phyloP scores from a whole-genome alignment of 1,284 basidiomycete genomes.

The Abortiporus biennis region DNA sequence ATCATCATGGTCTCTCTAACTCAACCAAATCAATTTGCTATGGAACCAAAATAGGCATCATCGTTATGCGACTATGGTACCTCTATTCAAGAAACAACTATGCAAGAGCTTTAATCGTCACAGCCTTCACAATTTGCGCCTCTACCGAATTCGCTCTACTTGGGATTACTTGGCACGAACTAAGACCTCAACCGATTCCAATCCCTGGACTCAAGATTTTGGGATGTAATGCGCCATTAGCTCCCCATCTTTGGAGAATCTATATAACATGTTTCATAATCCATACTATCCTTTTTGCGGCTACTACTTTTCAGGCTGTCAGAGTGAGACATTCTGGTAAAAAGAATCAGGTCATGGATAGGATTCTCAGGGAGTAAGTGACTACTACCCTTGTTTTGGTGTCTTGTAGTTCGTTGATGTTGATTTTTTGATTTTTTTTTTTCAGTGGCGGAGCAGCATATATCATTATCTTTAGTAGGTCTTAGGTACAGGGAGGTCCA shows the following conservation, averaged over 20 bases:
- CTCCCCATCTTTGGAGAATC: slow-evolving; percentile 16
- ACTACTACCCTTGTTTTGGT: not conserved
- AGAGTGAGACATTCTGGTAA: slow-evolving; percentile 11
- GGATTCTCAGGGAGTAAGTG: slow-evolving; percentile 21
- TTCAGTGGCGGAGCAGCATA: slow-evolving; percentile 23
- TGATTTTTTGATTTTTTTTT: too few relatives aligned
- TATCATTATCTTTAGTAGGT: slow-evolving; percentile 18
- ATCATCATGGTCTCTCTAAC: not conserved
- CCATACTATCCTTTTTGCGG: slow-evolving; percentile 19
- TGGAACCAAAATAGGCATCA: slow-evolving; percentile 14
- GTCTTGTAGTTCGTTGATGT: not conserved
- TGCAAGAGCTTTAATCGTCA: slow-evolving; percentile 13
- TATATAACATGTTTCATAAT: slow-evolving; percentile 17
- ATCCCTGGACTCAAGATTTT: slow-evolving; percentile 10
- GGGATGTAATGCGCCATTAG: slow-evolving; percentile 16
- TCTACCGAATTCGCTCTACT: slow-evolving; percentile 9
- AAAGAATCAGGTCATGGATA: slow-evolving; percentile 13
- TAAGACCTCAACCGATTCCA: slow-evolving; percentile 9
- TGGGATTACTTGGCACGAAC: slow-evolving; percentile 12
- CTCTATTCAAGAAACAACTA: slow-evolving; percentile 17
- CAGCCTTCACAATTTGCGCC: slow-evolving; percentile 11
- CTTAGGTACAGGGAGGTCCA: too few relatives aligned
- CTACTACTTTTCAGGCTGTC: slow-evolving; percentile 17
- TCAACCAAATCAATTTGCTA: not conserved
- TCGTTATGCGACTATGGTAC: slow-evolving; percentile 24